Evolutionary conservation across 306 rosid genomes (phyloP).

Genomic region (Senna tora): DNA sequence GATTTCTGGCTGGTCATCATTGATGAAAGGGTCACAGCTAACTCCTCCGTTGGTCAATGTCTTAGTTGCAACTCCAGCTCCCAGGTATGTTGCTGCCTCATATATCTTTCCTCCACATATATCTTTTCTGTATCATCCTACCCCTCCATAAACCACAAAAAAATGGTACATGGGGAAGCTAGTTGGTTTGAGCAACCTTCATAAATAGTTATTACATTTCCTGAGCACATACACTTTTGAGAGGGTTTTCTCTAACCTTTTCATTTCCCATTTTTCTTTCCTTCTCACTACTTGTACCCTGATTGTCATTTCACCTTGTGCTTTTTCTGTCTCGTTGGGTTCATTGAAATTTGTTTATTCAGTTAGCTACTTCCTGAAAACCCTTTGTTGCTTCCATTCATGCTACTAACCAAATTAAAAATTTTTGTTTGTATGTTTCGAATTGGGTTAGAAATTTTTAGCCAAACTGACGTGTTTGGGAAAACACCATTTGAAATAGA

Average conservation of each 20-base stretch:
- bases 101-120: conserved; percentile 14
- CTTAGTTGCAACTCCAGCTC: conserved; percentile 85
- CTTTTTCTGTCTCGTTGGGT: conserved; percentile 7
- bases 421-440: background rate
- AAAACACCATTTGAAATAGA: background rate
- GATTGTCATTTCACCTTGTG: background rate
- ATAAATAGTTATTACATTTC: conserved; percentile 13
- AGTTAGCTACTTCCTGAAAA: conserved; percentile 27
- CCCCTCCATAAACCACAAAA: background rate
- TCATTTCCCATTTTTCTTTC: conserved; percentile 12
- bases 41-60: conserved; percentile 65
- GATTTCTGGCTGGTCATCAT: conserved; percentile 74
- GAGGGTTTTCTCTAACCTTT: conserved; percentile 16
- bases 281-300: conserved; percentile 4
- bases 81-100: conserved; percentile 67
- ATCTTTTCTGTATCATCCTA: conserved; percentile 7
- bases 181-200: conserved; percentile 7
- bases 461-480: background rate
- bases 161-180: conserved; percentile 16
- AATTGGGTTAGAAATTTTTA: background rate
- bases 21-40: conserved; percentile 81
- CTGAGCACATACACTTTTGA: background rate
- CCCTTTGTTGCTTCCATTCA: conserved; percentile 8
- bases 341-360: conserved; percentile 13
- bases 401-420: too few relatives aligned